These are phyloP conservation scores for Flueggea neowawraea DNA, from an alignment of 441 rosid species.

Conservation along the genomic window DNA sequence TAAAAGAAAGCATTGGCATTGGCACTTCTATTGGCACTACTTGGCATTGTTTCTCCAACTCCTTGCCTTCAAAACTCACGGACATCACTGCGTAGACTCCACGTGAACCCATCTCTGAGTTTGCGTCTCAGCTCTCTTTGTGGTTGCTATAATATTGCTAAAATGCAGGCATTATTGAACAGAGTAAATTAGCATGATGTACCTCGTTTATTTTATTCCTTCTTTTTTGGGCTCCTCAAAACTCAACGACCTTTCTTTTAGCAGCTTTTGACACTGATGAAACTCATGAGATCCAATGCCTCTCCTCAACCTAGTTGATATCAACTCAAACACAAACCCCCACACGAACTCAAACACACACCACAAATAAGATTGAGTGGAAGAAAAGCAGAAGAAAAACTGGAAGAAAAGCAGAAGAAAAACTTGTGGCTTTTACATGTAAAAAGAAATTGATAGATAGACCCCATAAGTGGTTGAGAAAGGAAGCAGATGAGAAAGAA, in stretches of 20 bases:
- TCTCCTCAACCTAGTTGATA: slow-evolving; percentile 19
- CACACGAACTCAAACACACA: slow-evolving; percentile 45
- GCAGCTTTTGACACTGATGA: too few relatives aligned
- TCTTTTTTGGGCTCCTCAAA: slow-evolving; percentile 16
- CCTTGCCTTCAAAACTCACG: slow-evolving; percentile 5
- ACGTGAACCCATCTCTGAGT: slow-evolving; percentile 55
- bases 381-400: too few relatives aligned
- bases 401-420: too few relatives aligned
- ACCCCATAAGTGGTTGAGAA: too few relatives aligned
- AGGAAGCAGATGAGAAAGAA: too few relatives aligned
- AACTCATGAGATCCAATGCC: too few relatives aligned
- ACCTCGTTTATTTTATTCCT: not conserved
- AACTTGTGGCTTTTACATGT: too few relatives aligned
- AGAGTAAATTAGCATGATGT: slow-evolving; percentile 5
- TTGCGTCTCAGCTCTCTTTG: slow-evolving; percentile 29
- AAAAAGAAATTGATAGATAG: too few relatives aligned
- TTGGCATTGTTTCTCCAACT: slow-evolving; percentile 37
- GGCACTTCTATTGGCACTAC: too few relatives aligned
- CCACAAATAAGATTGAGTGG: too few relatives aligned
- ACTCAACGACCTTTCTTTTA: too few relatives aligned
- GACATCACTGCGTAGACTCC: slow-evolving; percentile 27
- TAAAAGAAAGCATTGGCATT: not conserved
- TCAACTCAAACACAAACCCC: slow-evolving; percentile 14
- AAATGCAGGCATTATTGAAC: slow-evolving; percentile 19
- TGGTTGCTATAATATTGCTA: slow-evolving; percentile 19